Conservation (phyloP, 192 early-diverging fungal genomes). For the Entophlyctis helioformis region DNA sequence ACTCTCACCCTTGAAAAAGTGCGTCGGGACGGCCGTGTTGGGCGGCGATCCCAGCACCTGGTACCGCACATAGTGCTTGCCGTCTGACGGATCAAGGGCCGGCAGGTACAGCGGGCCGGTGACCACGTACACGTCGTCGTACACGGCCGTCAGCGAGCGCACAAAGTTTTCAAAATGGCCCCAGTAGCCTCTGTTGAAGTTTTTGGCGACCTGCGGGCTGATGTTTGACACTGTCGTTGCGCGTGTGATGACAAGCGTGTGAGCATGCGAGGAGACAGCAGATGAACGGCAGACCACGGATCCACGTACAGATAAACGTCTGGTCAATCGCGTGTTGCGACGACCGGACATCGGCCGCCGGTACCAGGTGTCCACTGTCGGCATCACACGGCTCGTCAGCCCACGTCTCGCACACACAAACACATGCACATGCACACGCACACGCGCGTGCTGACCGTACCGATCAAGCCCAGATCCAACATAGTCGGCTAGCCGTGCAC, state of each 20-base stretch:
- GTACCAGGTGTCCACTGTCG: slow-evolving; percentile 69
- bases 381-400: no score
- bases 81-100: background rate
- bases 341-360: slow-evolving; percentile 74
- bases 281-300: background rate
- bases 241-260: background rate
- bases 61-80: slow-evolving; percentile 55
- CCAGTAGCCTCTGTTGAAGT: slow-evolving; percentile 94
- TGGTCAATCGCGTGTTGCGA: slow-evolving; percentile 67
- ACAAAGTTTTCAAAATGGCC: slow-evolving; percentile 74
- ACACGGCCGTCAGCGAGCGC: slow-evolving; percentile 53
- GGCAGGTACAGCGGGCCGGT: slow-evolving; percentile 85
- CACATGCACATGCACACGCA: background rate
- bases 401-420: background rate
- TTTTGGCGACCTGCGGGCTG: slow-evolving; percentile 13
- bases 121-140: slow-evolving; percentile 74
- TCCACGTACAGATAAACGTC: slow-evolving; percentile 52
- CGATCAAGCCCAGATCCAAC: slow-evolving; percentile 72
- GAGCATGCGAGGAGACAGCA: background rate
- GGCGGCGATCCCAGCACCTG: slow-evolving; percentile 82
- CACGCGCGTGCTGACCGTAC: background rate
- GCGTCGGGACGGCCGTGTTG: slow-evolving; percentile 81
- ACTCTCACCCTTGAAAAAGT: slow-evolving; percentile 72
- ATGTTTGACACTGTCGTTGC: slow-evolving; percentile 20
- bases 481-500: slow-evolving; percentile 70